Evolutionary conservation across 495 filamentous ascomycete genomes (phyloP).

Genomic region (Arthonia radiata): DNA sequence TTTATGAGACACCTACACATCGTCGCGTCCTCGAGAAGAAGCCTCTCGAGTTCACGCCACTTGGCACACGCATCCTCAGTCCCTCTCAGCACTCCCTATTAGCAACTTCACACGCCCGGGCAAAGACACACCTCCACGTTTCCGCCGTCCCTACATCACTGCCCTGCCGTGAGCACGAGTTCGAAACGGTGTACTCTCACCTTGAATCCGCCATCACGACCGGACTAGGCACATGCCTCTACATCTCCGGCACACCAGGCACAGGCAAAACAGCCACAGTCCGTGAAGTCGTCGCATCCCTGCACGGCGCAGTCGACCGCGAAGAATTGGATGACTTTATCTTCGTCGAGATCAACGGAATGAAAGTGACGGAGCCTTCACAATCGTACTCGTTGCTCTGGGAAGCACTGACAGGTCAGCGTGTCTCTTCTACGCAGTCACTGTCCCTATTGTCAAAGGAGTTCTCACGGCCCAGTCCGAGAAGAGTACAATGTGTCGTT

Average conservation of each 20-base stretch:
- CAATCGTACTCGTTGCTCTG: constrained; percentile 89
- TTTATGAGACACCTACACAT: neutral
- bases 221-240: constrained; percentile 84
- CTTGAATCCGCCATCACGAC: constrained; percentile 87
- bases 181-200: constrained; percentile 72
- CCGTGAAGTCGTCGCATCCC: constrained; percentile 72
- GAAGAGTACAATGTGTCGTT: constrained; percentile 85
- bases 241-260: constrained; percentile 98
- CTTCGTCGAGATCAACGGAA: constrained; percentile 98
- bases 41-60: constrained; percentile 79
- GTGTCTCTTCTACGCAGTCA: constrained; percentile 78
- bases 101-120: constrained; percentile 78
- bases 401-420: constrained; percentile 84
- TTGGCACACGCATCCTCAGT: constrained; percentile 67
- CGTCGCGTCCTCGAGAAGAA: constrained; percentile 59
- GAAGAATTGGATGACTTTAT: constrained; percentile 98
- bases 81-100: constrained; percentile 47
- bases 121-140: constrained; percentile 73
- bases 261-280: constrained; percentile 98
- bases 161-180: constrained; percentile 82
- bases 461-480: constrained; percentile 70
- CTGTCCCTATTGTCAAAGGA: constrained; percentile 76
- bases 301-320: constrained; percentile 57
- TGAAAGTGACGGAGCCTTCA: constrained; percentile 97
- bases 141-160: constrained; percentile 71